These are phyloP conservation scores for Penicillium psychrofluorescens DNA, from an alignment of 495 filamentous ascomycete species.

Conservation along the genomic window DNA sequence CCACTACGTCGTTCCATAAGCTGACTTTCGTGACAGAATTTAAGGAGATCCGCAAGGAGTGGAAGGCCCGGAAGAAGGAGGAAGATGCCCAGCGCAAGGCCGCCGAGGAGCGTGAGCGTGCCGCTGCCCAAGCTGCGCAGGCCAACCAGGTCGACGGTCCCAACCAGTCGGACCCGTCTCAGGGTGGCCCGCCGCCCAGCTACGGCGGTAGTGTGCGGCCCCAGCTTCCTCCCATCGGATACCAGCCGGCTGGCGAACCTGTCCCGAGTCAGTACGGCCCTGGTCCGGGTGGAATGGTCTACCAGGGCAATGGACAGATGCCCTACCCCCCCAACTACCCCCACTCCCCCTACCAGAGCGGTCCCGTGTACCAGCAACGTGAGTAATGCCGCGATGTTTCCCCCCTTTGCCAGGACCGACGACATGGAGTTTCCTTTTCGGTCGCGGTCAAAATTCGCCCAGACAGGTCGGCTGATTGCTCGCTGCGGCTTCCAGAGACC, in stretches of 20 bases:
- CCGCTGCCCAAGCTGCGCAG: constrained; percentile 46
- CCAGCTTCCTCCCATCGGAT: constrained; percentile 83
- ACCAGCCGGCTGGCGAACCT: constrained; percentile 58
- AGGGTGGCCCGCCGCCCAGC: constrained; percentile 45
- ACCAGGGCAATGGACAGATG: constrained; percentile 60
- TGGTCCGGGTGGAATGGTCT: constrained; percentile 47
- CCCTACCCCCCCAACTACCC: constrained; percentile 64
- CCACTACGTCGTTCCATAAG: neutral
- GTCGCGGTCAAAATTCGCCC: neutral
- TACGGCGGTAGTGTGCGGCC: constrained; percentile 55
- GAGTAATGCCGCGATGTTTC: constrained; percentile 27
- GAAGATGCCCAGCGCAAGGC: constrained; percentile 86
- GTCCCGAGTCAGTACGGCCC: constrained; percentile 61
- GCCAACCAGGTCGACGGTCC: constrained; percentile 51
- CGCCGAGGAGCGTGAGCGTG: constrained; percentile 78
- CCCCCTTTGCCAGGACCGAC: constrained; percentile 10
- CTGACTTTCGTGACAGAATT: constrained; percentile 59
- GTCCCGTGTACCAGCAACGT: constrained; percentile 76
- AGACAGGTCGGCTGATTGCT: constrained; percentile 19
- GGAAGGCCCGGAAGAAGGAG: constrained; percentile 99
- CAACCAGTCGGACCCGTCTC: constrained; percentile 47
- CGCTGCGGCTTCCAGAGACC: constrained; percentile 32
- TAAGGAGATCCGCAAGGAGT: constrained; percentile 98
- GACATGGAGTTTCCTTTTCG: neutral
- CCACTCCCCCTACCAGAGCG: constrained; percentile 65